Evolutionary conservation across 208 protist species (phyloP), one percentile per base, ranked within the genome.

Genomic region (Wallacemonas sp.): DNA sequence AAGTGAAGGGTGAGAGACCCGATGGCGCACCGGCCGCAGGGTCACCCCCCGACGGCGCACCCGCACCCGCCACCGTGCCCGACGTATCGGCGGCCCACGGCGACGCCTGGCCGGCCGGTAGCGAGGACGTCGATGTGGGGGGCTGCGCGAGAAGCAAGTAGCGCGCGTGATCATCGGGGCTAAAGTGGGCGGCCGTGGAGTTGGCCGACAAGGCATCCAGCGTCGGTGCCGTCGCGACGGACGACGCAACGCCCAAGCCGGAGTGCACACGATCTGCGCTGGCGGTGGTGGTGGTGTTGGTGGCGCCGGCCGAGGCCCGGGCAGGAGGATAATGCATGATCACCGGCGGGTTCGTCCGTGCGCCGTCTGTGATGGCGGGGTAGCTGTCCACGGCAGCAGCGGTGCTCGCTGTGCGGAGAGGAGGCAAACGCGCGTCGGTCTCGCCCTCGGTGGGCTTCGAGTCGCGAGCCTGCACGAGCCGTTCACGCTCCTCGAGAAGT

Each of bases 71-170:
- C 5, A 19, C 19, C 9, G 17, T 12, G 4, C 17, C 17, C 19
- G 9, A 6, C 22, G 17, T 12, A 9, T n/a, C 24, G 41, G 6
- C 10, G 17, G 41, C 17, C 41, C 0, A n/a, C 15, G 41, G 41
- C 41, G 5, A 8, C 41, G 41, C 5, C 15, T 12, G 19, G 24
- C 12, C 46, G 27, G 42, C 6, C 42, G 42, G 10, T 10, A 10
- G 8, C 42, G 17, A 24, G 45, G 22, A 33, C 24, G 24, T 0
- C 24, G 21, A 6, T 10, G 45, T 17, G 3, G 45, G 50, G 3
- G 50, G 50, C 50, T 57, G 50, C 19, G 50, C 50, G 50, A 57
- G 50, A 8, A 57, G 32, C 50, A 57, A 57, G 50, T 57, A 57
- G 15, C 50, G 50, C n/a, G 50, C 50, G 32, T 57, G 26, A 17